These are phyloP conservation scores for Umbelopsis ramanniana DNA, from an alignment of 192 early-diverging fungal species.

Conservation along the genomic window DNA sequence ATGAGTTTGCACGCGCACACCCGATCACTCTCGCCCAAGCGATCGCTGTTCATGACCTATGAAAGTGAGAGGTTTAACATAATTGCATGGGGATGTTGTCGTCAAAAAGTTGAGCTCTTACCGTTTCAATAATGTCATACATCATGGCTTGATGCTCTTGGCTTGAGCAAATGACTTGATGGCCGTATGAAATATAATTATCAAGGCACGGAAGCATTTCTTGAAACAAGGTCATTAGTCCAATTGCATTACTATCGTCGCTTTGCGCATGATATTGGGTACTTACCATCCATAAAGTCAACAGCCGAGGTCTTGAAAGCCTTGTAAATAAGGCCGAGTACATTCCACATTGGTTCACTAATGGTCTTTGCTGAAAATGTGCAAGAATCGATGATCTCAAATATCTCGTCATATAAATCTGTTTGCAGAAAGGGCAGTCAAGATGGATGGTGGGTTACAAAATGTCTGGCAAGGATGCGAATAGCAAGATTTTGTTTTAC, in stretches of 20 bases:
- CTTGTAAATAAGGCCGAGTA: conserved; percentile 78
- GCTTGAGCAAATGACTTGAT: conserved; percentile 70
- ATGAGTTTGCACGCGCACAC: conserved; percentile 82
- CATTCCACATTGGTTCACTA: conserved; percentile 80
- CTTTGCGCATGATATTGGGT: no score
- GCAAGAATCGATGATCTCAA: conserved; percentile 88
- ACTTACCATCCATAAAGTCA: conserved; percentile 76
- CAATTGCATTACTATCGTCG: neutral
- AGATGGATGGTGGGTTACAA: neutral
- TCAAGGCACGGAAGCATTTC: conserved; percentile 89
- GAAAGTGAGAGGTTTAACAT: neutral
- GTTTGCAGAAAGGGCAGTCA: neutral
- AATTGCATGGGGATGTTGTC: neutral
- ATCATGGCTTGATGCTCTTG: conserved; percentile 70
- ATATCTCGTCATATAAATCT: conserved; percentile 86
- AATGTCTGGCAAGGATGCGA: neutral
- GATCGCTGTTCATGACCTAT: conserved; percentile 73
- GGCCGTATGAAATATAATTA: conserved; percentile 90
- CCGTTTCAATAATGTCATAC: conserved; percentile 83
- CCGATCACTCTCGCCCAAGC: conserved; percentile 77
- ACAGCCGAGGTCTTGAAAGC: conserved; percentile 77
- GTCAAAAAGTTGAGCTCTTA: conserved; percentile 10
- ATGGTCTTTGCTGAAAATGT: conserved; percentile 83
- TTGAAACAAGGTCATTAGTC: neutral
- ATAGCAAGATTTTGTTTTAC: conserved; percentile 28